phyloP scores from a whole-genome alignment of 1,284 basidiomycete species.

The Trametes sp. region DNA sequence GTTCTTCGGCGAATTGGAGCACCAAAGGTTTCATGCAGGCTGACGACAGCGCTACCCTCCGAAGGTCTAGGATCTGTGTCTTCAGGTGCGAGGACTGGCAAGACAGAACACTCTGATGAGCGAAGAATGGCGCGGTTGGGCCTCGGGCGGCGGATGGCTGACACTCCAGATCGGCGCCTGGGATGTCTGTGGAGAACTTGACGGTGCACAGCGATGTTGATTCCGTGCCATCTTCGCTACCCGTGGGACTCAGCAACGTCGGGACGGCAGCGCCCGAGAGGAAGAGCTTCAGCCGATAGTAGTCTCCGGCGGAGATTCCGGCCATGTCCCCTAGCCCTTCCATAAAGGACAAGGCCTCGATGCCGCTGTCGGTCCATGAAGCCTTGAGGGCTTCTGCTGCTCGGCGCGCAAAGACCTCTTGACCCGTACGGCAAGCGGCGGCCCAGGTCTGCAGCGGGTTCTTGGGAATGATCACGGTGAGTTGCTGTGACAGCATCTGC shows the following conservation, averaged over 20 bases:
- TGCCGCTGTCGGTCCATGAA: not conserved
- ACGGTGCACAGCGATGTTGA: too few species aligned
- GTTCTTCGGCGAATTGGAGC: slow-evolving; percentile 11
- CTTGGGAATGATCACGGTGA: not conserved
- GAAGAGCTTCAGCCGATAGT: slow-evolving; percentile 22
- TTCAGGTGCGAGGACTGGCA: not conserved
- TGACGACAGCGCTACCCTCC: not conserved
- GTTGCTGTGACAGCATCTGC: not conserved
- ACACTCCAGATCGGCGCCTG: not conserved
- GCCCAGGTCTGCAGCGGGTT: slow-evolving; percentile 10
- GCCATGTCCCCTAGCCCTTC: slow-evolving; percentile 13
- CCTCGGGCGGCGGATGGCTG: not conserved
- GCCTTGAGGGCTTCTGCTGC: slow-evolving; percentile 6
- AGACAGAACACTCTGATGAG: not conserved
- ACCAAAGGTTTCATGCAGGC: slow-evolving; percentile 6
- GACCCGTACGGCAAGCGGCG: slow-evolving; percentile 1
- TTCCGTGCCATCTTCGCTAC: not conserved
- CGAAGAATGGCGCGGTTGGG: not conserved
- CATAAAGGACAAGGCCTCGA: not conserved
- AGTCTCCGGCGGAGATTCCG: slow-evolving; percentile 23
- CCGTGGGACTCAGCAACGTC: not conserved
- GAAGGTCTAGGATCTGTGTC: not conserved
- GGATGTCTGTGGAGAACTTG: not conserved
- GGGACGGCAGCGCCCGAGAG: not conserved
- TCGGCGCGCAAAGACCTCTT: slow-evolving; percentile 1